Evolutionary conservation across 1,284 basidiomycete genomes (phyloP), one percentile per base, ranked within the genome.

Genomic region (Papiliotrema terrestris): DNA sequence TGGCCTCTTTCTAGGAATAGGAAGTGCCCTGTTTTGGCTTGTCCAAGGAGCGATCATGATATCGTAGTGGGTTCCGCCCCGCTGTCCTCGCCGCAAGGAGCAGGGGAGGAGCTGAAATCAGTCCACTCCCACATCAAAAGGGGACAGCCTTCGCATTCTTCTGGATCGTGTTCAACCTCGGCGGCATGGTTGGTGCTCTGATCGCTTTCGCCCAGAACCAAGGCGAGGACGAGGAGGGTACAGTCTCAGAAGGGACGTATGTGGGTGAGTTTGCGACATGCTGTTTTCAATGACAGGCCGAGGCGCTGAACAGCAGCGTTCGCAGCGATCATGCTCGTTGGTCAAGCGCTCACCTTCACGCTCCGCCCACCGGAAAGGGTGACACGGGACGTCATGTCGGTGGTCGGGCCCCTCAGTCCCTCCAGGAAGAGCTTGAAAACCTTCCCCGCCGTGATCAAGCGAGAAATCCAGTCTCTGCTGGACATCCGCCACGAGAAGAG

Each of bases 11-110:
- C 84, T 93, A 17, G 91, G 91, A 45, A 65, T 90, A 48, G 90
- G 87, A 65, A 90, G 90, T 19, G 88, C 86, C 49, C 71, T 92
- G 26, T 79, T 92, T 20, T 90, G 89, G 89, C 85, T 87, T 0
- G 45, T 48, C 39, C 56, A 57, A 43, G 56, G 56, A 3, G 45
- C 56, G 6, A 42, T 57, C 36, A 54, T 57, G 51, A 45, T 57
- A 29, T 37, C 45, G 8, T 57, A 53, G 50, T 52, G 19, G 20
- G 8, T 41, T 32, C 49, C 15, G n/a, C n/a, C 9, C 25, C 37
- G 23, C 17, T 4, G 13, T 17, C 15, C 19, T 36, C 32, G 11
- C 13, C 13, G 13, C 13, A 43, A 13, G 20, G 9, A 13, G 13
- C 14, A 14, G 42, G 17, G 42, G 13, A 1, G 89, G 91, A 66